These are phyloP conservation scores for Epichloe sylvatica DNA, from an alignment of 2,329 filamentous ascomycete genomes.

Conservation along the genomic window DNA sequence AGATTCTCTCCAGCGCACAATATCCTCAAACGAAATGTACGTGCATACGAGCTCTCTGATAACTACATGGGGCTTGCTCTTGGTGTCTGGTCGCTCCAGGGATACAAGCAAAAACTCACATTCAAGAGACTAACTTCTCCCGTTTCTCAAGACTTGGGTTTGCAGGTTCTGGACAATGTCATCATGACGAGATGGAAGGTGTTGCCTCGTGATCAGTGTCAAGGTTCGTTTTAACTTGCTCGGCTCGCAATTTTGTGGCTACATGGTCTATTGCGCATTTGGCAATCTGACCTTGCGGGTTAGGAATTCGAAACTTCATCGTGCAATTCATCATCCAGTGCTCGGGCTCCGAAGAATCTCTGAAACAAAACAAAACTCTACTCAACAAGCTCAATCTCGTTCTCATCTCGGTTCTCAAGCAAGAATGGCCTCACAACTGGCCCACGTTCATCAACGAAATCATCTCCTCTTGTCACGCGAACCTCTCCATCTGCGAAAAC, in stretches of 20 bases:
- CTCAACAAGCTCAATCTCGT: conserved; percentile 98
- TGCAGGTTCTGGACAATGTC: conserved; percentile 95
- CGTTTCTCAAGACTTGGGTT: conserved; percentile 55
- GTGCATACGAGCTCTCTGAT: conserved; percentile 17
- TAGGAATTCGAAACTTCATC: conserved; percentile 97
- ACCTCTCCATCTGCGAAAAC: conserved; percentile 95
- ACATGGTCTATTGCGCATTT: background rate
- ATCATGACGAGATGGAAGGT: conserved; percentile 99
- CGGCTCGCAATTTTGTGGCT: background rate
- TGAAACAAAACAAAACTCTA: conserved; percentile 72
- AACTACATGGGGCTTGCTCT: background rate
- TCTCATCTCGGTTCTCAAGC: conserved; percentile 92
- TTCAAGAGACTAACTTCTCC: conserved; percentile 10
- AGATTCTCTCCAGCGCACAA: conserved; percentile 84
- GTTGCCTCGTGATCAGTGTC: conserved; percentile 85
- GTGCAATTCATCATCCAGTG: conserved; percentile 96
- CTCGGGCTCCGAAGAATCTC: conserved; percentile 76
- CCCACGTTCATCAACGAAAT: conserved; percentile 99
- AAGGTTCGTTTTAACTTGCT: conserved; percentile 41
- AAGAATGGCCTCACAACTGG: conserved; percentile 99
- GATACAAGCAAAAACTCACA: background rate
- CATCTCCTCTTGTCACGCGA: conserved; percentile 88
- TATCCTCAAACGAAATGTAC: conserved; percentile 94
- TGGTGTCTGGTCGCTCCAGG: background rate
- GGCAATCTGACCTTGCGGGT: conserved; percentile 5